Percentiles rank a stretch among this genome's conserved stretches.
Evolutionary conservation across 2,329 filamentous ascomycete genomes (phyloP).

Genomic region (Dactylellina parvicollis): DNA sequence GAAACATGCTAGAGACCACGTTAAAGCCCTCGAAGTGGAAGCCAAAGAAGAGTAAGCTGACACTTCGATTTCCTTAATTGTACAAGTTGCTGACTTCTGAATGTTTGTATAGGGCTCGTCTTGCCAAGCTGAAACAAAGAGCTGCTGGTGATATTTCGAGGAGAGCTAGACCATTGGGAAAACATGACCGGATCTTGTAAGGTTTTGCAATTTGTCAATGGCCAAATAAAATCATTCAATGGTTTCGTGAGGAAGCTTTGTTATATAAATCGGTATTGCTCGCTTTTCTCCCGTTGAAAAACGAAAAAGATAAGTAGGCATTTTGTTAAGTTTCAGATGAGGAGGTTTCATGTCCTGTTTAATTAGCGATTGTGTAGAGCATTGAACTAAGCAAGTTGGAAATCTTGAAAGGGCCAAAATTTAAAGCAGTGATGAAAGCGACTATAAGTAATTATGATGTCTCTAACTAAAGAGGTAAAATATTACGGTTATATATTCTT

Average conservation of each 20-base stretch:
- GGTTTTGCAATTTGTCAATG: not conserved
- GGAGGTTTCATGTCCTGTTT: not conserved
- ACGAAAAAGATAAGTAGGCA: too few relatives aligned
- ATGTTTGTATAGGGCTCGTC: slow-evolving; percentile 21
- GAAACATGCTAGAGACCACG: slow-evolving; percentile 47
- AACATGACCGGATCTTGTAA: slow-evolving; percentile 42
- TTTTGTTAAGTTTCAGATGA: too few relatives aligned
- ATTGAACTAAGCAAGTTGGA: too few relatives aligned
- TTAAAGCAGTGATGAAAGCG: too few relatives aligned
- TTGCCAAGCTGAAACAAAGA: slow-evolving; percentile 48
- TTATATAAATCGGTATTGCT: too few relatives aligned
- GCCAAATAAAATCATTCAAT: not conserved
- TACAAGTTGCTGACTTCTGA: not conserved
- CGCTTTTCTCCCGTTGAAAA: too few relatives aligned
- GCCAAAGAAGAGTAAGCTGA: slow-evolving; percentile 46
- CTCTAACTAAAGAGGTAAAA: too few relatives aligned
- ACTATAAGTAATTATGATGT: too few relatives aligned
- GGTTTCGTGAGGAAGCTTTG: too few relatives aligned
- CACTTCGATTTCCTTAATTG: not conserved
- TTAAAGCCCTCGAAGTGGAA: slow-evolving; percentile 36
- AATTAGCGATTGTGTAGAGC: not conserved
- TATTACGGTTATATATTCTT: too few relatives aligned
- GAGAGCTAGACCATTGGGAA: slow-evolving; percentile 37
- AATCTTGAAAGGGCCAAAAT: too few relatives aligned
- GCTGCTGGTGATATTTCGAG: slow-evolving; percentile 48